Conservation (phyloP, 163 green algal genomes). For the Coccomyxa subellipsoidea region DNA sequence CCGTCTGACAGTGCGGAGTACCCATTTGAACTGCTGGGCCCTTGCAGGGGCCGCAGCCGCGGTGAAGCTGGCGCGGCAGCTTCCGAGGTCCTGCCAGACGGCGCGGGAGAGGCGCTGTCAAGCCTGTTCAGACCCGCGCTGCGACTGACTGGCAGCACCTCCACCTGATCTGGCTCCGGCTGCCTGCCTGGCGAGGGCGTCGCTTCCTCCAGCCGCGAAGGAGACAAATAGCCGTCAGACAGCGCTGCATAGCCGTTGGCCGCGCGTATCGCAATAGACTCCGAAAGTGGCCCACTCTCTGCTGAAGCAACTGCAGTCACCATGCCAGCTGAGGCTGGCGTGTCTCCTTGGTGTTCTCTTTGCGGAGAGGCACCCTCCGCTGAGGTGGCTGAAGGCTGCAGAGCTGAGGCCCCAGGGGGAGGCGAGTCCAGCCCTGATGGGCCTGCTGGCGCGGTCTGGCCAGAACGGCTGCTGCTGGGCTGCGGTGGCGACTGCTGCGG, state of each 20-base stretch:
- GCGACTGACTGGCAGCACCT: neutral
- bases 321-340: neutral
- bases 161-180: neutral
- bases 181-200: neutral
- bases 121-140: neutral
- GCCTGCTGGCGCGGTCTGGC: neutral
- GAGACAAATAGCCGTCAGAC: slow-evolving; percentile 24
- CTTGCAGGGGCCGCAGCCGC: neutral
- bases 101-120: neutral
- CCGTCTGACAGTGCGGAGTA: neutral
- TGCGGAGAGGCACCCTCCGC: neutral
- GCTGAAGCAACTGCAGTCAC: neutral
- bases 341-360: neutral
- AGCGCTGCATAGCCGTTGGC: slow-evolving; percentile 17
- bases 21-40: neutral
- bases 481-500: neutral
- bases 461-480: neutral
- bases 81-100: neutral
- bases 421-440: neutral
- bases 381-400: neutral
- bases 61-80: neutral
- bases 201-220: neutral
- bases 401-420: neutral
- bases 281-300: neutral
- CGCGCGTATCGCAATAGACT: neutral